Percentiles rank a stretch among this genome's conserved stretches.
Evolutionary conservation across 768 basidiomycete genomes (phyloP).

Genomic region (Boletales sp.): DNA sequence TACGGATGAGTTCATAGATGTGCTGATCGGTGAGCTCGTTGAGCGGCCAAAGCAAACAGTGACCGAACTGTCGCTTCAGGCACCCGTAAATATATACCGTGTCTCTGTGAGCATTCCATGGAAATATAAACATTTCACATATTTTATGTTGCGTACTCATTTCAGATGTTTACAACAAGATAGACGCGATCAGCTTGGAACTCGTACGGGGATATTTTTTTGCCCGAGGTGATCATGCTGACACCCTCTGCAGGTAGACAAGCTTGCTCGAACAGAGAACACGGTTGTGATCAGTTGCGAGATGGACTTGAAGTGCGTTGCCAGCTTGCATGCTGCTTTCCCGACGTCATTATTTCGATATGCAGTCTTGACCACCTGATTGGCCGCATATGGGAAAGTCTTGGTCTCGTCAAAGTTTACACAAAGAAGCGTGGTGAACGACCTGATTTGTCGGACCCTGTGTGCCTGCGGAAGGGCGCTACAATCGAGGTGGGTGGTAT

Average conservation of each 20-base stretch:
- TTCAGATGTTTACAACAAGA: constrained; percentile 93
- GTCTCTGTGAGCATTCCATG: constrained; percentile 60
- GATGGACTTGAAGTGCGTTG: constrained; percentile 78
- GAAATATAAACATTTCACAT: neutral
- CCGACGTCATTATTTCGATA: neutral
- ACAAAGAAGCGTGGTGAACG: constrained; percentile 96
- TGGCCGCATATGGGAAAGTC: constrained; percentile 74
- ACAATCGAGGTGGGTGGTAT: constrained; percentile 70
- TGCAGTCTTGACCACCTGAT: constrained; percentile 67
- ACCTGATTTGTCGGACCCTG: constrained; percentile 88
- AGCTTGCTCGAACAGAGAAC: constrained; percentile 74
- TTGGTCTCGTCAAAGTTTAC: constrained; percentile 86
- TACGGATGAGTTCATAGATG: constrained; percentile 96
- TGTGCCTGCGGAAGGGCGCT: constrained; percentile 86
- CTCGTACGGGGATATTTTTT: constrained; percentile 30
- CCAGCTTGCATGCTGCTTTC: neutral
- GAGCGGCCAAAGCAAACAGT: neutral
- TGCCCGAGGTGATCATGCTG: neutral
- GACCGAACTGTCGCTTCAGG: constrained; percentile 40
- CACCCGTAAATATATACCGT: constrained; percentile 92
- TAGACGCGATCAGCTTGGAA: constrained; percentile 84
- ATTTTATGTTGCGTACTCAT: neutral
- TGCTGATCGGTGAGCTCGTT: constrained; percentile 70
- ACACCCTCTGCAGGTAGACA: constrained; percentile 52
- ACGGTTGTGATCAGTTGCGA: constrained; percentile 97